Conservation (phyloP, 805 yeast species). For the fission yeast (Schizosaccharomyces pombe) region DNA sequence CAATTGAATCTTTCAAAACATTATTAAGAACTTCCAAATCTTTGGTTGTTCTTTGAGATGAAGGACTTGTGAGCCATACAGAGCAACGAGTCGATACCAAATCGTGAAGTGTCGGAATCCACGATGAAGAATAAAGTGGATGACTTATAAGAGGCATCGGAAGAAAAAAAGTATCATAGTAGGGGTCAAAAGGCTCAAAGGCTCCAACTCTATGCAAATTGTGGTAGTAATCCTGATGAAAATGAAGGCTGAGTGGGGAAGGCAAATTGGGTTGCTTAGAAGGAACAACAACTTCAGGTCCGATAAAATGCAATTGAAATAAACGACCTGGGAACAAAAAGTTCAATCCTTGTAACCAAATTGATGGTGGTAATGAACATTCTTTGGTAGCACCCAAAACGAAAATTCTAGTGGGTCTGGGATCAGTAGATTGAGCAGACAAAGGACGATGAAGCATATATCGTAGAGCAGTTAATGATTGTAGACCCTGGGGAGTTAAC, state of each 20-base stretch:
- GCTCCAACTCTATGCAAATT: slow-evolving; percentile 78
- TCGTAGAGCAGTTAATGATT: slow-evolving; percentile 76
- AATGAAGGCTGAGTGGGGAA: slow-evolving; percentile 28
- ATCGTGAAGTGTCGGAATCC: slow-evolving; percentile 72
- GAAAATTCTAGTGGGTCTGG: slow-evolving; percentile 73
- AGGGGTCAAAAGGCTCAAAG: slow-evolving; percentile 94
- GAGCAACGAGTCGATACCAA: slow-evolving; percentile 84
- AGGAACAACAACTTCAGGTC: slow-evolving; percentile 60
- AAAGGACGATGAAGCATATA: slow-evolving; percentile 25
- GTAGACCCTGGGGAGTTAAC: slow-evolving; percentile 72
- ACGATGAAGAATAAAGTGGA: slow-evolving; percentile 50
- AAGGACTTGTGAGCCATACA: slow-evolving; percentile 72
- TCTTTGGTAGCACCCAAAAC: slow-evolving; percentile 83
- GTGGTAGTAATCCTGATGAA: slow-evolving; percentile 76
- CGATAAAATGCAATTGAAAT: slow-evolving; percentile 76
- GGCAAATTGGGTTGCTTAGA: slow-evolving; percentile 23
- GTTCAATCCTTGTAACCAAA: slow-evolving; percentile 71
- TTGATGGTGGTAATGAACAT: slow-evolving; percentile 77
- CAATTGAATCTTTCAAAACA: slow-evolving; percentile 52
- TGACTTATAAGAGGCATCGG: slow-evolving; percentile 91
- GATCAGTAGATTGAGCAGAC: slow-evolving; percentile 13
- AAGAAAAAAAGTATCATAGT: slow-evolving; percentile 70
- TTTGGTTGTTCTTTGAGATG: slow-evolving; percentile 40
- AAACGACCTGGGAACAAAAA: slow-evolving; percentile 61
- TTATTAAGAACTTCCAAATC: slow-evolving; percentile 51